phyloP scores from a whole-genome alignment of 2,329 filamentous ascomycete genomes.

The Aspergillus novofumigatus region DNA sequence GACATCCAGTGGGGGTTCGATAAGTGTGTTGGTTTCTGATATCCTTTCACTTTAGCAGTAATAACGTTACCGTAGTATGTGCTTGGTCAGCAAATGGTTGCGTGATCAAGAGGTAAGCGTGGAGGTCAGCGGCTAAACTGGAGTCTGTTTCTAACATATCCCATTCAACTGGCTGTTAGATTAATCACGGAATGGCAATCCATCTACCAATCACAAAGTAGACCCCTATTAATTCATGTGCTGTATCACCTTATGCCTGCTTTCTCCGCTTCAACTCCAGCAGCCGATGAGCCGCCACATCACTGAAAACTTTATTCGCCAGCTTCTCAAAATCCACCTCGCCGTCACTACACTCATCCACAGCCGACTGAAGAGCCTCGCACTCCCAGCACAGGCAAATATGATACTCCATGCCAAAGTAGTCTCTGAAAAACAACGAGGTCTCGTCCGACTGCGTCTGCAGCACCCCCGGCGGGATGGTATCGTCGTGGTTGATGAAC shows the following conservation, averaged over 20 bases:
- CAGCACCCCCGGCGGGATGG: conserved; percentile 62
- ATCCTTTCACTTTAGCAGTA: no score
- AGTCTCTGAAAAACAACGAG: conserved; percentile 2
- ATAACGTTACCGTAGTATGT: no score
- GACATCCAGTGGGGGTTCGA: no score
- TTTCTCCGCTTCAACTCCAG: not conserved
- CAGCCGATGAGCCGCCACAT: not conserved
- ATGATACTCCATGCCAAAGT: conserved; percentile 59
- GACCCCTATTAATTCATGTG: no score
- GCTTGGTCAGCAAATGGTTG: no score
- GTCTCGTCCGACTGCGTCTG: conserved; percentile 53
- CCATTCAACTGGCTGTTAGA: no score
- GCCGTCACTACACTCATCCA: not conserved
- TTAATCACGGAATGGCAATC: no score
- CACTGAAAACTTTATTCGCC: not conserved
- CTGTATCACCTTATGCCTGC: not conserved
- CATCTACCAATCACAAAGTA: no score
- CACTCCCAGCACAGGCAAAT: conserved; percentile 81
- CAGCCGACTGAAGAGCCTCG: conserved; percentile 50
- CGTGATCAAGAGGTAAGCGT: no score
- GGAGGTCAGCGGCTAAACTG: no score
- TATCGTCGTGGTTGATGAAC: conserved; percentile 75
- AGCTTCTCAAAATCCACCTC: not conserved
- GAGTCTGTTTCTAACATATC: no score
- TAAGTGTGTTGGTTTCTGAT: no score